Base-by-base conservation (phyloP, 371 early-diverging fungal genomes). In the Cladochytrium tenue region DNA sequence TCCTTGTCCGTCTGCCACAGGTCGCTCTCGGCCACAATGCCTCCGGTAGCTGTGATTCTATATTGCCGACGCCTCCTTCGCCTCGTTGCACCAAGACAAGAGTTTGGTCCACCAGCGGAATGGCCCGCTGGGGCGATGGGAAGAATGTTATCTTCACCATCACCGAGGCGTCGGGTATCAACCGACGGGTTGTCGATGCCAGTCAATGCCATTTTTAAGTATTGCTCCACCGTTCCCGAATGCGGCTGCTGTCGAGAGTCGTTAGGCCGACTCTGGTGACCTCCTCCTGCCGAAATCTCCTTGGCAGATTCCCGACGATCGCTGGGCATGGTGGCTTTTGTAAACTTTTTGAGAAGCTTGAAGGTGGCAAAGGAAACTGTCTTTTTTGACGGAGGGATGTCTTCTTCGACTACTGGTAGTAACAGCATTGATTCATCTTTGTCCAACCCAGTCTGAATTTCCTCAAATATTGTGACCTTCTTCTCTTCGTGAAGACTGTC, bases 341-440 rank as follows among this genome's bases (percentile, higher is more conserved):
- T 68, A 5, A 78, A 65, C 61, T 72, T 72, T 62, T 69, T 74
- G 10, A 78, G 58, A 27, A 75, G 63, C 20, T 64, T 33, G 27
- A 74, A 51, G 4, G 78, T 78, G 2, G 75, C 70, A 15, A 64
- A 52, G 0, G 78, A 78, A 2, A 78, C 27, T 4, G 63, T 64
- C n/a, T 63, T 53, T 56, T 71, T 55, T 43, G 43, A 7, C 13
- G 43, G 13, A 7, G 20, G 7, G 43, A 43, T 43, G 20, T 20
- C 43, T 7, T 43, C 20, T 43, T 43, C 43, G 43, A 43, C 43
- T 43, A 43, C 20, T 43, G 43, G 20, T 43, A 20, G 13, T 7
- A 20, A 43, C 43, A 43, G 43, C 43, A 7, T 7, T 7, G 43
- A 20, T 43, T 43, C 43, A 43, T 43, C 43, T 20, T 43, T 20